Evolutionary conservation across 2,329 filamentous ascomycete species (phyloP), one percentile per base, ranked within the genome.

Genomic region (Cladosporium sp.): DNA sequence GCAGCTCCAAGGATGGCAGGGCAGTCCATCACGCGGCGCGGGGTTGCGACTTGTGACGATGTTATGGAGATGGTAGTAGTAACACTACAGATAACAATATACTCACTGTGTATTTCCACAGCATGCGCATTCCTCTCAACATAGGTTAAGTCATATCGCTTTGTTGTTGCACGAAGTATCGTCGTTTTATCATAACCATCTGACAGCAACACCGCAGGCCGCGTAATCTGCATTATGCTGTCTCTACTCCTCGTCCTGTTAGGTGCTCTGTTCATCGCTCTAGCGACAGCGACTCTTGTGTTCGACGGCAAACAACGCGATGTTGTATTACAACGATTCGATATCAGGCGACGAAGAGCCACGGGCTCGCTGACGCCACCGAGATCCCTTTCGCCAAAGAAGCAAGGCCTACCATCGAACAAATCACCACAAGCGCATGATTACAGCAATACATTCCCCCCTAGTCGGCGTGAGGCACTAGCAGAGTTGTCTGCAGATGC

Each of bases 351-450:
- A 51, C 78, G 80, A 65, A 79, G 79, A 68, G 71, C 76, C n/a
- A 82, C 83, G n/a, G 80, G 78, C 34, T 79, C 83, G 12, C 78
- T 76, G 67, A 86, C 84, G n/a, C 84, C 85, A 51, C 83, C 84
- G 47, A 80, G 81, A 60, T 86, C 84, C 1, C 69, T 86, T 11
- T 85, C 84, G 1, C 83, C 83, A 2, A 78, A 80, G n/a, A 83
- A 83, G 72, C 78, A 78, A 68, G 65, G 78, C 60, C 65, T 74
- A 49, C 28, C 71, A 34, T 34, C 70, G 5, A 73, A 71, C 15
- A 75, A 76, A 60, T 34, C 65, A 68, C 36, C 61, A 14, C 49
- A 66, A 24, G 51, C 18, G 11, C 61, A 26, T 10, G 61, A 57
- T 18, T 85, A 85, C 74, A 77, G 73, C n/a, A 76, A 81, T 65